phyloP scores from a whole-genome alignment of 306 rosid species.

The Leucaena leucocephala region DNA sequence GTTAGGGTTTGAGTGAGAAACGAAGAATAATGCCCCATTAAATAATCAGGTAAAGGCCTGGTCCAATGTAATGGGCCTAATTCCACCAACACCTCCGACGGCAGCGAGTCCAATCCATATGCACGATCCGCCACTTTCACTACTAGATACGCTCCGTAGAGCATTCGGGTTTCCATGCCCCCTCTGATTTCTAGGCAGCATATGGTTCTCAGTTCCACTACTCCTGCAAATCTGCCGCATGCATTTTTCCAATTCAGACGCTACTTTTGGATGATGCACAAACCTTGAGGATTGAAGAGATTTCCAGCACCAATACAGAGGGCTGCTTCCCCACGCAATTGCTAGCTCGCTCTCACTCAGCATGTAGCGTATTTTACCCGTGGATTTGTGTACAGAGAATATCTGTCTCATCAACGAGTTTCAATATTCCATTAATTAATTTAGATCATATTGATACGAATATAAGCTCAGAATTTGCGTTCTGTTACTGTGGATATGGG shows the following conservation, averaged over 20 bases:
- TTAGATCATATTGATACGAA: background rate
- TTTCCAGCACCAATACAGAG: constrained; percentile 78
- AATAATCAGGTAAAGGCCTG: background rate
- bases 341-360: constrained; percentile 70
- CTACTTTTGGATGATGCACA: background rate
- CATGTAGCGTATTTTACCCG: constrained; percentile 57
- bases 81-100: constrained; percentile 59
- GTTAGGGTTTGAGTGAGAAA: background rate
- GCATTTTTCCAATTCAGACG: background rate
- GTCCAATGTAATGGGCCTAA: constrained; percentile 47
- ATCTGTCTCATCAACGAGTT: constrained; percentile 42
- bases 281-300: constrained; percentile 60
- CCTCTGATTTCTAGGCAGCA: constrained; percentile 71
- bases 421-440: background rate
- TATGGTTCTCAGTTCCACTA: constrained; percentile 66
- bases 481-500: background rate
- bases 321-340: constrained; percentile 60
- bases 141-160: constrained; percentile 60
- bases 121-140: constrained; percentile 67
- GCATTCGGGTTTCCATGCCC: constrained; percentile 40
- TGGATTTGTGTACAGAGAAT: constrained; percentile 55
- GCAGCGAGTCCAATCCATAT: constrained; percentile 59
- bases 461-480: background rate
- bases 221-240: constrained; percentile 63
- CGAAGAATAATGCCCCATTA: background rate